A percentile compares a stretch with the other conserved stretches of the same genome.
These are phyloP conservation scores for Nicotiana rustica DNA, from an alignment of 305 asterid species.

Conservation along the genomic window DNA sequence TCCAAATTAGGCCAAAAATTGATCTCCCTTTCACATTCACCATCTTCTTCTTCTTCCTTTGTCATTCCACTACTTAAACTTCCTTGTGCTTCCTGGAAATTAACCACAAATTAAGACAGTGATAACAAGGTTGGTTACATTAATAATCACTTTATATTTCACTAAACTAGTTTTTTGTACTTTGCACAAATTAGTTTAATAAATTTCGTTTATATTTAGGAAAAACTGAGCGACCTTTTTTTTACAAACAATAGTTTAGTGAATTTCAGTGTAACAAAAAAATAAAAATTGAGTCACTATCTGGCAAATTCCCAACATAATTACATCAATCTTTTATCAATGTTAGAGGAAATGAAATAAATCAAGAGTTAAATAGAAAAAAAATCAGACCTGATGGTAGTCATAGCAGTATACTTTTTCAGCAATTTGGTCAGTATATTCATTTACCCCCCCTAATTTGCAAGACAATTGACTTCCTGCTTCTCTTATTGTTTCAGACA, in stretches of 20 bases:
- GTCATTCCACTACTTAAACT: constrained; percentile 35
- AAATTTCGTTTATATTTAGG: too few relatives aligned
- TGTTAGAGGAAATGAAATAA: not conserved
- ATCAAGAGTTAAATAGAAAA: not conserved
- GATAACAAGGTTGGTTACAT: too few relatives aligned
- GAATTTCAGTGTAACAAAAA: too few relatives aligned
- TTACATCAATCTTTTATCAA: not conserved
- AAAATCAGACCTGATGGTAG: constrained; percentile 34
- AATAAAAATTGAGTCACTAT: too few relatives aligned
- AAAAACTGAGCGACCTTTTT: too few relatives aligned
- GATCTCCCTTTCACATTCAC: constrained; percentile 24
- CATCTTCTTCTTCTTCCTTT: constrained; percentile 32
- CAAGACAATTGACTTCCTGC: constrained; percentile 31
- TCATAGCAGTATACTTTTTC: constrained; percentile 31
- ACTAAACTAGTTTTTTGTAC: too few relatives aligned
- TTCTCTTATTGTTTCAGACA: constrained; percentile 24
- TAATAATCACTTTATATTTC: too few relatives aligned
- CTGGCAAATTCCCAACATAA: too few relatives aligned
- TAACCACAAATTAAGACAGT: too few relatives aligned
- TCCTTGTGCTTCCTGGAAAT: constrained; percentile 32
- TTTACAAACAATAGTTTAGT: too few relatives aligned
- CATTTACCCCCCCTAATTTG: constrained; percentile 24
- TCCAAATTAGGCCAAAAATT: constrained; percentile 21
- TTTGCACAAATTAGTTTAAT: too few relatives aligned
- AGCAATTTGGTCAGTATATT: constrained; percentile 19